These are phyloP conservation scores for Lachnum nothofagi DNA, from an alignment of 2,329 filamentous ascomycete genomes.

Conservation along the genomic window DNA sequence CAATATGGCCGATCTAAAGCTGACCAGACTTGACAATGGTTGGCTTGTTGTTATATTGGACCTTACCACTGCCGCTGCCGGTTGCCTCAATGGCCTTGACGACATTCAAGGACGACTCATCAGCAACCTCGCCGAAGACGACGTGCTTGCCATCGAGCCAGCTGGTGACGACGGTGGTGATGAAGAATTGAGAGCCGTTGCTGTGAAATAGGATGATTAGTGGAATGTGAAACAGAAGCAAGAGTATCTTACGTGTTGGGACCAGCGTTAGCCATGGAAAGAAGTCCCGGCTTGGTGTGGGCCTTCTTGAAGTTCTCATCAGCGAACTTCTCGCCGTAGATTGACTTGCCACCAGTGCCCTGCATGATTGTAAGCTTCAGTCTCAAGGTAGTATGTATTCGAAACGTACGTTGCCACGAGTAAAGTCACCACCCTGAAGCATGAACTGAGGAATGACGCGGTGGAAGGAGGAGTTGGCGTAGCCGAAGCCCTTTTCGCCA, in stretches of 20 bases:
- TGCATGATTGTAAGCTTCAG: constrained; percentile 58
- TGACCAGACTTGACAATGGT: constrained; percentile 53
- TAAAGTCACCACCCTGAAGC: constrained; percentile 96
- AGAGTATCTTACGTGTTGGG: constrained; percentile 76
- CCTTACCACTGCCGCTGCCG: constrained; percentile 49
- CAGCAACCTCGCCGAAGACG: constrained; percentile 72
- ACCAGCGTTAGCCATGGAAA: constrained; percentile 94
- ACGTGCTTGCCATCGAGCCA: constrained; percentile 83
- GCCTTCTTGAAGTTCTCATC: constrained; percentile 84
- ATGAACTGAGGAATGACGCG: constrained; percentile 90
- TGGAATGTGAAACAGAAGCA: constrained; percentile 62
- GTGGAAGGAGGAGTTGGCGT: constrained; percentile 81
- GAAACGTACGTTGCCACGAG: constrained; percentile 73
- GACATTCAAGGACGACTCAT: constrained; percentile 39
- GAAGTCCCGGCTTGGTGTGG: constrained; percentile 70
- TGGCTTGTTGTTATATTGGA: constrained; percentile 53
- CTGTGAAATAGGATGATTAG: constrained; percentile 51
- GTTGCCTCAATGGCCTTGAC: constrained; percentile 59
- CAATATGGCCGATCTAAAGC: constrained; percentile 36
- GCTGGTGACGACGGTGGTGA: constrained; percentile 85
- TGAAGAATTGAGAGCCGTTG: constrained; percentile 97
- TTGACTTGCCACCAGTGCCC: constrained; percentile 84
- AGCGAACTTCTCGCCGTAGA: constrained; percentile 90
- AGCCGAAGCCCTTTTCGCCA: constrained; percentile 74
- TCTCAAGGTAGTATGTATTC: constrained; percentile 2